Base-by-base conservation (phyloP, 2,329 filamentous ascomycete genomes). In the Sporothrix brunneoviolacea region DNA sequence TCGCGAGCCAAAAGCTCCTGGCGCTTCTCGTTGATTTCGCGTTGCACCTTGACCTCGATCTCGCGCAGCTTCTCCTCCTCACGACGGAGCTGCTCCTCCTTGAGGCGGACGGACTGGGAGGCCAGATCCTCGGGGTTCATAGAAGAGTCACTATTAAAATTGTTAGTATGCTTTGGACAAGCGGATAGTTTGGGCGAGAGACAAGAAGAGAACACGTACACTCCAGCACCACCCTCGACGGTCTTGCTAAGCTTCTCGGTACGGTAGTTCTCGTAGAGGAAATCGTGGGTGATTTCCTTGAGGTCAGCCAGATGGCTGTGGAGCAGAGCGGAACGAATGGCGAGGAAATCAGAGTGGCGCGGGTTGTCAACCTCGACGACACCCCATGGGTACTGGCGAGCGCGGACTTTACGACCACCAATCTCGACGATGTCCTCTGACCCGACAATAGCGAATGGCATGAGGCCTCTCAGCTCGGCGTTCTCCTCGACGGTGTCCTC, bases 211-310 rank as follows among this genome's bases (percentile, higher is more conserved):
- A 47, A 52, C 53, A 89, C 90, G 62, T 87, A 95, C 90, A 83
- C 82, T 80, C 83, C 81, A 71, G 83, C 79, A 72, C 88, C 87
- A 69, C 88, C 88, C 67, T 96, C 91, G 61, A 98, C 93, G 68
- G 90, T 96, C 88, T 97, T 98, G 77, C 88, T 95, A 63, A 98
- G 87, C 79, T 97, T 97, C 87, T 98, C 93, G 65, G 93, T 98
- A 89, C 93, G 90, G 81, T 98, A 98, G 76, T 98, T 98, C 71
- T 98, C 93, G 75, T 98, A 98, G 58, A 98, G 77, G 84, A 98
- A 98, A 72, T 98, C 93, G 71, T 98, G 93, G 47, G 93, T 98
- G 67, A 98, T 98, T 72, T 98, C 93, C 83, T 98, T 98, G 64
- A 98, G 75, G 70, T 98, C 93, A 55, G 93, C 93, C 66, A 98